These are phyloP conservation scores for Elaeis oleifera DNA, from an alignment of 202 grass and related monocot genomes.

Conservation along the genomic window DNA sequence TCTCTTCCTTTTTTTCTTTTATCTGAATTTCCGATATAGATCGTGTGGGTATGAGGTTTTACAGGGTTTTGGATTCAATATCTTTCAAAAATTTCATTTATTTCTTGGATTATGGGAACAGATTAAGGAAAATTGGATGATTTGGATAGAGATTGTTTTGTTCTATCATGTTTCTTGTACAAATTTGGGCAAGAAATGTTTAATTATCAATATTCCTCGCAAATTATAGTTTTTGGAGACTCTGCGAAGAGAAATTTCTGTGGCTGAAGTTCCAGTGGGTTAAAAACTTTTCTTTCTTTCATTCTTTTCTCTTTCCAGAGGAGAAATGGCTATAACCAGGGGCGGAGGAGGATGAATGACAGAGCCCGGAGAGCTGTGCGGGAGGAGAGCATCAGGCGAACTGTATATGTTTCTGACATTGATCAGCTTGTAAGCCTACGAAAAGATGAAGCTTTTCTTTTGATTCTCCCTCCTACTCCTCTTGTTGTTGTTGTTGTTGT, in stretches of 20 bases:
- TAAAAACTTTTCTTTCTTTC: not conserved
- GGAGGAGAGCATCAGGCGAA: slow-evolving; percentile 84
- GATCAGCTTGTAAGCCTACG: slow-evolving; percentile 8
- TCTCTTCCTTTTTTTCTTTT: not conserved
- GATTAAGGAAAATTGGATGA: not conserved
- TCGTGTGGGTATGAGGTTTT: slow-evolving; percentile 1
- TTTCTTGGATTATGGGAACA: not conserved
- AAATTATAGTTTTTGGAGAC: not conserved
- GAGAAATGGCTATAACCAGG: slow-evolving; percentile 48
- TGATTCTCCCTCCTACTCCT: not conserved
- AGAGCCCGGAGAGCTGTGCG: slow-evolving; percentile 53
- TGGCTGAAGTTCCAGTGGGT: not conserved
- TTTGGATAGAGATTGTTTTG: not conserved
- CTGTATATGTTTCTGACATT: slow-evolving; percentile 78
- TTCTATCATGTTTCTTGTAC: not conserved
- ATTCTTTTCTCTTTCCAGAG: slow-evolving; percentile 29
- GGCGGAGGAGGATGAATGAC: slow-evolving; percentile 42
- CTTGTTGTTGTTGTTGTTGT: not conserved
- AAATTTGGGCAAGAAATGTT: not conserved
- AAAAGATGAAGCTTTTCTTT: not conserved
- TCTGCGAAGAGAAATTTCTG: not conserved
- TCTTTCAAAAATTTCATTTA: not conserved
- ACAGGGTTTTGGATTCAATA: slow-evolving; percentile 5
- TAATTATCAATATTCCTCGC: not conserved
- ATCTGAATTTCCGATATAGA: slow-evolving; percentile 15